Conservation (phyloP, 2,329 filamentous ascomycete species). For the Helotiales sp. region DNA sequence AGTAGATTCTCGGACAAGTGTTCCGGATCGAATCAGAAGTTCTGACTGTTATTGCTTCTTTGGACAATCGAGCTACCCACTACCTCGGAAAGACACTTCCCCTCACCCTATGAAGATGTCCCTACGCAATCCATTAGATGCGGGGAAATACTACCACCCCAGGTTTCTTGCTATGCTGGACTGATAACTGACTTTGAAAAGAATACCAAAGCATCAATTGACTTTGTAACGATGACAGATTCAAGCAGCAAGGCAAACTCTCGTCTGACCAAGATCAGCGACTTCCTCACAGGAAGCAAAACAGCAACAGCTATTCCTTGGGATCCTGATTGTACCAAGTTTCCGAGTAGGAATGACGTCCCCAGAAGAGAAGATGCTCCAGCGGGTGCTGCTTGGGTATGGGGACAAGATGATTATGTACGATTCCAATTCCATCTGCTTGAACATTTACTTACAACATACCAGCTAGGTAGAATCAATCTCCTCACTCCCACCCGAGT, state of each 20-base stretch:
- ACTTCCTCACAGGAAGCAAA: conserved; percentile 27
- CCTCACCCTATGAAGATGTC: too few relatives aligned
- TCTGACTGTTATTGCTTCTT: neutral
- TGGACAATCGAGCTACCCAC: neutral
- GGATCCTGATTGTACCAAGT: conserved; percentile 33
- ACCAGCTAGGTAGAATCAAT: conserved; percentile 45
- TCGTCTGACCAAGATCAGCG: conserved; percentile 29
- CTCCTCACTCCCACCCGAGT: conserved; percentile 46
- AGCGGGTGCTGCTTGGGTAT: conserved; percentile 35
- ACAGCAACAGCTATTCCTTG: conserved; percentile 31
- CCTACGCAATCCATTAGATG: neutral
- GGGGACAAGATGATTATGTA: conserved; percentile 34
- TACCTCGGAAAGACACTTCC: neutral
- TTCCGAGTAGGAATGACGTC: conserved; percentile 31
- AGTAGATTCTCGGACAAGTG: neutral
- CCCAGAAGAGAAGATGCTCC: conserved; percentile 32
- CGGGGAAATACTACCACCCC: neutral
- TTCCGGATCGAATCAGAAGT: neutral
- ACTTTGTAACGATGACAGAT: conserved; percentile 20
- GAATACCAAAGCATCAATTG: neutral
- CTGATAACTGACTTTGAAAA: neutral
- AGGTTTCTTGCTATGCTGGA: neutral
- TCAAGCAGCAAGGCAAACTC: conserved; percentile 19
- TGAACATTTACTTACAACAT: neutral
- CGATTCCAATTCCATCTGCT: neutral